phyloP scores from a whole-genome alignment of 2,329 filamentous ascomycete species.

The Aureobasidium melanogenum region DNA sequence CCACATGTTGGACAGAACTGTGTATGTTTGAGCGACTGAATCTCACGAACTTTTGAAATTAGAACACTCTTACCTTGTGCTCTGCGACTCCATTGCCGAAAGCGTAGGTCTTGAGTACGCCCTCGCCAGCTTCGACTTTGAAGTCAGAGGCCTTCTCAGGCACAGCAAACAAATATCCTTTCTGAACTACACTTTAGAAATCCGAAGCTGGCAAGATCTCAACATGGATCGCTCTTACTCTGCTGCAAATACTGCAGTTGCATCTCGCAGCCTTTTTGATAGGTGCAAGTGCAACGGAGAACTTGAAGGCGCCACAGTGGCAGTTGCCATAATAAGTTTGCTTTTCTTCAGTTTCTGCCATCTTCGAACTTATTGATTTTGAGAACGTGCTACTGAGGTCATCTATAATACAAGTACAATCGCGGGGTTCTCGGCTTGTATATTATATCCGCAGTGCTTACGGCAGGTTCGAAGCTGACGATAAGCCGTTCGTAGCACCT shows the following conservation, averaged over 20 bases:
- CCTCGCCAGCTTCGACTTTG: not conserved
- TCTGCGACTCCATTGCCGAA: not conserved
- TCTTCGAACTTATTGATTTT: not conserved
- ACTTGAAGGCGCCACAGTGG: constrained; percentile 9
- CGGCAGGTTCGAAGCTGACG: not conserved
- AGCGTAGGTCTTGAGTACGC: not conserved
- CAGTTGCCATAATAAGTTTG: constrained; percentile 1
- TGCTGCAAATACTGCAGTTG: constrained; percentile 8
- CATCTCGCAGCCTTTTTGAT: not conserved
- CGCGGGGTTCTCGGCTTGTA: not conserved
- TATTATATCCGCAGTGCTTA: not conserved
- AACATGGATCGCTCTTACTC: not conserved
- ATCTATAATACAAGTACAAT: not conserved
- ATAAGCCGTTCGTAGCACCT: not conserved
- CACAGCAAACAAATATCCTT: not conserved
- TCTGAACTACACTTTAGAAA: not conserved
- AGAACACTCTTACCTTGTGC: not conserved
- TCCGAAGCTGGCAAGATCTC: not conserved
- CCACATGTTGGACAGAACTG: constrained; percentile 7
- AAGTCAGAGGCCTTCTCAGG: not conserved
- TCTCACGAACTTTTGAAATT: not conserved
- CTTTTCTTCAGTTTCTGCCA: not conserved
- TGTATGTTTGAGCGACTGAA: not conserved
- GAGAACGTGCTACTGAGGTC: not conserved
- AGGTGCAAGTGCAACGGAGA: not conserved